Conservation (phyloP, 306 rosid genomes). For the Gastrolobium villosum region DNA sequence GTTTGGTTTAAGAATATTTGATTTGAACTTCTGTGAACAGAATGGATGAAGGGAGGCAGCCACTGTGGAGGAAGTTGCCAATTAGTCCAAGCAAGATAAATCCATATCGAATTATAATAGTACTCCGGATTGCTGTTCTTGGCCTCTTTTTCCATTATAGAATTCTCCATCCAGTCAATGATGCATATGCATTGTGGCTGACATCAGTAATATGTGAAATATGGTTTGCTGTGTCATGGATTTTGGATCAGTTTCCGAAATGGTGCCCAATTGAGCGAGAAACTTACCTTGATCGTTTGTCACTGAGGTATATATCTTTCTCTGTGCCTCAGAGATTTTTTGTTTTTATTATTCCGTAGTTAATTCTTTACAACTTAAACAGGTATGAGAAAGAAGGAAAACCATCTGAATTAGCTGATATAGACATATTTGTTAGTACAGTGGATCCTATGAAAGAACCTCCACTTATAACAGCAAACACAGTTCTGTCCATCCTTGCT, state of each 20-base stretch:
- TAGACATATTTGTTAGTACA: conserved; percentile 91
- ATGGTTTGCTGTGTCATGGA: conserved; percentile 95
- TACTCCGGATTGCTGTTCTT: conserved; percentile 77
- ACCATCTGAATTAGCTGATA: conserved; percentile 75
- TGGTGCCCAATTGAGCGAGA: conserved; percentile 88
- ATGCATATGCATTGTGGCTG: conserved; percentile 87
- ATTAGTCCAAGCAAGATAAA: conserved; percentile 89
- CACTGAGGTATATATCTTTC: conserved; percentile 66
- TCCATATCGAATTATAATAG: conserved; percentile 83
- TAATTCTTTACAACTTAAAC: conserved; percentile 28
- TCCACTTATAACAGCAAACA: conserved; percentile 95
- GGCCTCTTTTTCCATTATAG: conserved; percentile 89
- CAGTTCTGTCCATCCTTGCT: conserved; percentile 89
- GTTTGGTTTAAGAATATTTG: background rate
- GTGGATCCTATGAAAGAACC: conserved; percentile 97
- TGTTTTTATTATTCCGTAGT: conserved; percentile 3
- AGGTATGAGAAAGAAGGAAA: conserved; percentile 96
- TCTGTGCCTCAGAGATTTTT: background rate
- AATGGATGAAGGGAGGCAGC: conserved; percentile 98
- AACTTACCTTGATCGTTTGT: conserved; percentile 92
- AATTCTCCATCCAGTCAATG: conserved; percentile 84
- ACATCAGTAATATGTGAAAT: conserved; percentile 95
- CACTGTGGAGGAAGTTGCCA: conserved; percentile 86
- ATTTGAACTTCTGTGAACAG: conserved; percentile 53
- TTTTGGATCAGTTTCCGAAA: conserved; percentile 93